Percentiles rank a stretch among this genome's conserved stretches.
Evolutionary conservation across 768 basidiomycete species (phyloP).

Genomic region (Leccinum aurantiacum): DNA sequence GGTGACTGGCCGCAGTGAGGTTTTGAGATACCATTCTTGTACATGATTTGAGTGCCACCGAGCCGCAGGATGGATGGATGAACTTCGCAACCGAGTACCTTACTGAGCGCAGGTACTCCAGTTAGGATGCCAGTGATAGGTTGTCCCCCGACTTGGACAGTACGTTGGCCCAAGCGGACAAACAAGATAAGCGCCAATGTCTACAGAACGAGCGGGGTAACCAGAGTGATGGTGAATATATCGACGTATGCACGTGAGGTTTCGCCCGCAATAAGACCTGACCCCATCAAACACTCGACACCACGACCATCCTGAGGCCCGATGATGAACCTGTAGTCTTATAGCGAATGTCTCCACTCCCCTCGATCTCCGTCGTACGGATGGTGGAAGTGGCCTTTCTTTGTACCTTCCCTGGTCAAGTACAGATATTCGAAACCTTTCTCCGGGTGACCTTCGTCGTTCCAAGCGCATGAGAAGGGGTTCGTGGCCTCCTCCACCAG

Average conservation of each 20-base stretch:
- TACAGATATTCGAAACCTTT: constrained; percentile 97
- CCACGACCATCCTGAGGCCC: constrained; percentile 97
- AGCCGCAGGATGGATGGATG: constrained; percentile 98
- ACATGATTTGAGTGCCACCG: constrained; percentile 99
- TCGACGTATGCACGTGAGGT: constrained; percentile 99
- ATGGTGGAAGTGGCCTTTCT: constrained; percentile 80
- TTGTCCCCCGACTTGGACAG: too few relatives aligned
- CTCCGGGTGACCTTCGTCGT: constrained; percentile 75
- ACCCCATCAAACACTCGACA: constrained; percentile 93
- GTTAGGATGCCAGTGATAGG: constrained; percentile 85
- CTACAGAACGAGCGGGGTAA: constrained; percentile 94
- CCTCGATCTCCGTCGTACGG: constrained; percentile 80
- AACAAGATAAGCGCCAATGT: constrained; percentile 91
- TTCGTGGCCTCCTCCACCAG: constrained; percentile 88
- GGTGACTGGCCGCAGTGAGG: too few relatives aligned
- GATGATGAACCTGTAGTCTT: constrained; percentile 91
- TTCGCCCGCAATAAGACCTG: constrained; percentile 97
- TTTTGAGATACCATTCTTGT: constrained; percentile 99
- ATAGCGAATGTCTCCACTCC: constrained; percentile 82
- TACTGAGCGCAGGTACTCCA: constrained; percentile 95
- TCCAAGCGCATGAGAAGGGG: constrained; percentile 92
- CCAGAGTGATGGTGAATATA: constrained; percentile 99
- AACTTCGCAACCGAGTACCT: constrained; percentile 97
- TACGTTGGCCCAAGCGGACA: too few relatives aligned
- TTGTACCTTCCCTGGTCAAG: constrained; percentile 88